phyloP scores from a whole-genome alignment of 106 monocot species.

The Triglochin maritima region DNA sequence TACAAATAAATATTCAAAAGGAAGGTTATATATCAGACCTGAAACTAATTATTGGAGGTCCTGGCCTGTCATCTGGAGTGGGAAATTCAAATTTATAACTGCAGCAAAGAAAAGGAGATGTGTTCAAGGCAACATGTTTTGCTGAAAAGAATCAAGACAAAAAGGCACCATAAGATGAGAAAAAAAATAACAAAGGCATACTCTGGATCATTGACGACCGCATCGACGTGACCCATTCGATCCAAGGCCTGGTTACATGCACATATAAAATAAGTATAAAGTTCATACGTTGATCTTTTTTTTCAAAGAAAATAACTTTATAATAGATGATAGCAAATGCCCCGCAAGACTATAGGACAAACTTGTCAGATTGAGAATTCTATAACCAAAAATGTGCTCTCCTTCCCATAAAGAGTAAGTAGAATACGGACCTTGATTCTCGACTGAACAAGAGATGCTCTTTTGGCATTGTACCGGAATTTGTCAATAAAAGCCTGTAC shows the following conservation, averaged over 20 bases:
- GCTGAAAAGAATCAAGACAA: too few relatives aligned
- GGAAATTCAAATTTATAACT: conserved; percentile 99
- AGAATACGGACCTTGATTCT: conserved; percentile 81
- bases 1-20: too few relatives aligned
- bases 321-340: too few relatives aligned
- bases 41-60: conserved; percentile 96
- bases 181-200: conserved; percentile 19
- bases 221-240: conserved; percentile 81
- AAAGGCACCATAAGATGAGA: neutral
- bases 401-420: neutral
- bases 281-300: too few relatives aligned
- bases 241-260: conserved; percentile 30
- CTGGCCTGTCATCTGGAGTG: conserved; percentile 96
- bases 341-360: too few relatives aligned
- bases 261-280: neutral
- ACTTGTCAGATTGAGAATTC: too few relatives aligned
- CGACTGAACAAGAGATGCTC: conserved; percentile 98
- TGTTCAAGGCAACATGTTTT: neutral
- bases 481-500: conserved; percentile 94
- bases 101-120: conserved; percentile 2
- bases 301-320: too few relatives aligned
- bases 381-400: too few relatives aligned
- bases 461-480: conserved; percentile 94
- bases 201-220: conserved; percentile 96
- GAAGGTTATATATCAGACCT: too few relatives aligned